Conservation (phyloP, 257 asterid species). For the Solanum chaucha region DNA sequence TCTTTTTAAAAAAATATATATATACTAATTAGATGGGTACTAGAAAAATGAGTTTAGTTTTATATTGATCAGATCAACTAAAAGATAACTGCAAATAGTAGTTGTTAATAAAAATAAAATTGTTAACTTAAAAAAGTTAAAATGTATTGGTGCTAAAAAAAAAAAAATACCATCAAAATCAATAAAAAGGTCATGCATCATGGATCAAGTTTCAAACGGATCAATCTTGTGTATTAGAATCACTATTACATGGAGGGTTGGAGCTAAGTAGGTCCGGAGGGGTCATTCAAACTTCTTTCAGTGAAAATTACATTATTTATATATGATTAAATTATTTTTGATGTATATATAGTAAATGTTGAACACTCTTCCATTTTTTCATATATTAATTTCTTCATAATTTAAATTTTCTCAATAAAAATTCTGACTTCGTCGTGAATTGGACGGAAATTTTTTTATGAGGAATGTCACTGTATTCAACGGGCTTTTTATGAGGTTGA, state of each 20-base stretch:
- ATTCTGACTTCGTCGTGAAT: no score
- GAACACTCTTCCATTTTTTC: no score
- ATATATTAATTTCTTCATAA: no score
- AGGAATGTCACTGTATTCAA: background rate
- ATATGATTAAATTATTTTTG: no score
- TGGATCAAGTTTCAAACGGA: no score
- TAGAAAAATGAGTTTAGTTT: background rate
- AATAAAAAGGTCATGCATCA: background rate
- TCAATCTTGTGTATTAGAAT: no score
- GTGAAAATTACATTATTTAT: no score
- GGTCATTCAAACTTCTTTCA: no score
- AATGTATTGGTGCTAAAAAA: background rate
- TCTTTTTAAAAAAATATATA: background rate
- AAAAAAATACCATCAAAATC: background rate
- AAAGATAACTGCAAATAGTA: background rate
- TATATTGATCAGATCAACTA: background rate
- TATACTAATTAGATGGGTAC: background rate
- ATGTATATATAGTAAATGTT: no score
- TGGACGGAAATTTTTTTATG: background rate
- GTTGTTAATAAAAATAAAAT: background rate
- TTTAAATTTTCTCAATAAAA: no score
- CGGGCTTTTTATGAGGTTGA: background rate
- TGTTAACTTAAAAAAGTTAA: background rate
- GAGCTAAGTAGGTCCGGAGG: no score
- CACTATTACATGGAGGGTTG: no score